Conservation (phyloP, 495 filamentous ascomycete genomes). For the Cercophora newfieldiana region DNA sequence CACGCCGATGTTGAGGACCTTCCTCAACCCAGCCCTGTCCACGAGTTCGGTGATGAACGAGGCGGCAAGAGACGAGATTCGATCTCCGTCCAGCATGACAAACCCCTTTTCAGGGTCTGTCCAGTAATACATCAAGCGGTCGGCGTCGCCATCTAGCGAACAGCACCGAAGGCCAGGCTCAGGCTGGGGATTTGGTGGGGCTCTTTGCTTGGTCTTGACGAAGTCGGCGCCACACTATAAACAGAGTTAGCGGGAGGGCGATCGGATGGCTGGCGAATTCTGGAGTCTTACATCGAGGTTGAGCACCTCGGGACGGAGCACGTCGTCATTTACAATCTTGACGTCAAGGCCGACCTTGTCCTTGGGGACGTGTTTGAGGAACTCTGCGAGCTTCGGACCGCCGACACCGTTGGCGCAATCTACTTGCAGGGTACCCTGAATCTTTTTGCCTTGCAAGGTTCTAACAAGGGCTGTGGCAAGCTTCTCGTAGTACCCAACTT, state of each 20-base stretch:
- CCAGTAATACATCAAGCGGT: slow-evolving; percentile 96
- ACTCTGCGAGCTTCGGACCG: slow-evolving; percentile 83
- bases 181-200: slow-evolving; percentile 80
- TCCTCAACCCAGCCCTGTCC: slow-evolving; percentile 71
- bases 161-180: slow-evolving; percentile 75
- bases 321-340: slow-evolving; percentile 87
- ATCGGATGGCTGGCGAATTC: neutral
- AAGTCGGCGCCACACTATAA: slow-evolving; percentile 89
- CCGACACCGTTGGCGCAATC: slow-evolving; percentile 98
- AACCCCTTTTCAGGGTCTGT: slow-evolving; percentile 77
- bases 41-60: slow-evolving; percentile 91
- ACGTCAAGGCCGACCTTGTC: slow-evolving; percentile 70
- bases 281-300: slow-evolving; percentile 72
- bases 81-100: slow-evolving; percentile 91
- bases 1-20: slow-evolving; percentile 83
- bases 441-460: slow-evolving; percentile 72
- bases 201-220: slow-evolving; percentile 94
- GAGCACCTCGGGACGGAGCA: slow-evolving; percentile 80
- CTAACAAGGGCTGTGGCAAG: slow-evolving; percentile 74
- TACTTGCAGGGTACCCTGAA: slow-evolving; percentile 71
- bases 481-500: slow-evolving; percentile 94
- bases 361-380: slow-evolving; percentile 78
- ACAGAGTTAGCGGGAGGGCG: slow-evolving; percentile 20
- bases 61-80: slow-evolving; percentile 91
- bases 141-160: slow-evolving; percentile 92